A percentile compares a stretch with the other conserved stretches of the same genome.
Conservation (phyloP, 129 eudicot species). For the Kitagawia praeruptora region DNA sequence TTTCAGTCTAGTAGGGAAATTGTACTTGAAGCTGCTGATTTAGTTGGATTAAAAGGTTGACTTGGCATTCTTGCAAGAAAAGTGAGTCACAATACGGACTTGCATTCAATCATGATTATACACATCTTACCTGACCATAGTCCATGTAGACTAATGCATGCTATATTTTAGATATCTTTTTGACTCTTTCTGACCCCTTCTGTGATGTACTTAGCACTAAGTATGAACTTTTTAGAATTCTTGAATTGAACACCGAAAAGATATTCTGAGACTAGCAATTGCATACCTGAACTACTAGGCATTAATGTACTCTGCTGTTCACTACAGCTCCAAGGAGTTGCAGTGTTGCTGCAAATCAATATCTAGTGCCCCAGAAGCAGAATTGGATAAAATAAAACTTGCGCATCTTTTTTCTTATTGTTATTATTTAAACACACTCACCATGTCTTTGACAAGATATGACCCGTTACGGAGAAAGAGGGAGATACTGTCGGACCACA, state of each 20-base stretch:
- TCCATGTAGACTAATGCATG: neutral
- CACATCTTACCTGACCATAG: neutral
- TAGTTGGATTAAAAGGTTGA: neutral
- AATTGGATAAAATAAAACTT: neutral
- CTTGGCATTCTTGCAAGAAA: neutral
- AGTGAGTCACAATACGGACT: neutral
- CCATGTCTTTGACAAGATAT: no score
- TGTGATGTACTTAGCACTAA: neutral
- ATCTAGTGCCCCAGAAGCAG: neutral
- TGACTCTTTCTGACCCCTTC: neutral
- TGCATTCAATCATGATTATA: neutral
- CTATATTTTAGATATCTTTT: neutral
- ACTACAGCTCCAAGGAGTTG: neutral
- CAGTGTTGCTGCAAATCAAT: neutral
- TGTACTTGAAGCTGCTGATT: conserved; percentile 2
- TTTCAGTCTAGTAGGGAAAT: neutral
- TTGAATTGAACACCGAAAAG: neutral
- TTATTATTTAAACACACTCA: no score
- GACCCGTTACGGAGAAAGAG: no score
- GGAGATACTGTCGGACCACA: neutral
- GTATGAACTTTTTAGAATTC: neutral
- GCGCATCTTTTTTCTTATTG: neutral
- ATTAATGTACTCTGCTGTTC: neutral
- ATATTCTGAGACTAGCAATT: neutral
- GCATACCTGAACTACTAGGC: neutral